Percentiles rank a stretch among this genome's conserved stretches.
Conservation (phyloP, 2,329 filamentous ascomycete species). For the Xylariaceae sp. region DNA sequence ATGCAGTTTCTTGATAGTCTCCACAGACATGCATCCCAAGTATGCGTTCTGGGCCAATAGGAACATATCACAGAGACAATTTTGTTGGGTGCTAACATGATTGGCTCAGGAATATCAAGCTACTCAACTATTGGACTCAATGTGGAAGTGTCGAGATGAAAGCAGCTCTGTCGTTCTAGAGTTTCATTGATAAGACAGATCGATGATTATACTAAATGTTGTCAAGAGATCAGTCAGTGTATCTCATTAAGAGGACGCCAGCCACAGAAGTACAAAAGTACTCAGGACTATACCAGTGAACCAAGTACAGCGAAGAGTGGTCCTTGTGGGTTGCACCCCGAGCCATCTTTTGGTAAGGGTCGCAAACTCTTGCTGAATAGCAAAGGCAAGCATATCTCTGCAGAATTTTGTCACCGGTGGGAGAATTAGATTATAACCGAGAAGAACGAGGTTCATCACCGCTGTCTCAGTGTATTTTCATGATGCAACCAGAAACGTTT, state of each 20-base stretch:
- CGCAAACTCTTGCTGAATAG: no score
- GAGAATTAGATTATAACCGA: conserved; percentile 1
- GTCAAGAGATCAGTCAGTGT: no score
- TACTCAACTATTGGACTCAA: conserved; percentile 2
- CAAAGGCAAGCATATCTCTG: no score
- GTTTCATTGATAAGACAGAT: no score
- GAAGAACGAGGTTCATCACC: conserved; percentile 39
- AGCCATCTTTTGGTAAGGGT: no score
- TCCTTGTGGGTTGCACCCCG: no score
- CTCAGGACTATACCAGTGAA: no score
- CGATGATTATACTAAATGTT: no score
- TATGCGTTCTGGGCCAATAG: conserved; percentile 8
- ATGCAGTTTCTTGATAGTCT: conserved; percentile 6
- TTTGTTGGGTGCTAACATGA: background rate
- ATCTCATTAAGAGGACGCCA: no score
- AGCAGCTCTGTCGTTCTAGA: background rate
- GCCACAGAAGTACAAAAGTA: no score
- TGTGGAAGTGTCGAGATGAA: conserved; percentile 1
- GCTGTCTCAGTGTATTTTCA: conserved; percentile 64
- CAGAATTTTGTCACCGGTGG: conserved; percentile 6
- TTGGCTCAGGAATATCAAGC: conserved; percentile 4
- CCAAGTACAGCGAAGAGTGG: no score
- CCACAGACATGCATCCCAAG: conserved; percentile 9
- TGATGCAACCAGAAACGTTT: conserved; percentile 82
- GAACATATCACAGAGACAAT: background rate